phyloP scores from a whole-genome alignment of 331 rosid species.

The Quercus phellos region DNA sequence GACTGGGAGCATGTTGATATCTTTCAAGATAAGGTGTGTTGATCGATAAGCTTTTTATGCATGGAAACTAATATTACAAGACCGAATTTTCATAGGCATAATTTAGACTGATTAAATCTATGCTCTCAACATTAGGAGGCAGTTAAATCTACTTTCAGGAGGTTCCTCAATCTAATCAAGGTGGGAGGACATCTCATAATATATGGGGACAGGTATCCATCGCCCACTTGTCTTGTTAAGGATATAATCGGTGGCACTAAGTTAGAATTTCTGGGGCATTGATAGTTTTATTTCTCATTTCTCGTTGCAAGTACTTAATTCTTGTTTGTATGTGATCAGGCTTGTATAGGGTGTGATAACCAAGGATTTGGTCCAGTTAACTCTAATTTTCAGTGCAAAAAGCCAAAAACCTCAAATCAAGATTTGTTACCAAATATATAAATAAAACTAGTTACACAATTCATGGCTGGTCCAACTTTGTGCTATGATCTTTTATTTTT shows the following conservation, averaged over 20 bases:
- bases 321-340: background rate
- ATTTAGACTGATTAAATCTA: background rate
- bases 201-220: constrained; percentile 30
- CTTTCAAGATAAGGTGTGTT: constrained; percentile 20
- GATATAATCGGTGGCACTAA: background rate
- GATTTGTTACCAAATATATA: background rate
- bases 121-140: constrained; percentile 24
- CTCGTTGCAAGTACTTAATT: background rate
- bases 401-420: background rate
- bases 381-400: background rate
- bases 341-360: background rate
- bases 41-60: background rate
- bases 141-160: constrained; percentile 17
- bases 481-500: too few species aligned
- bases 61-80: background rate
- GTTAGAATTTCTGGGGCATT: background rate
- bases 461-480: too few species aligned
- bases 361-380: background rate
- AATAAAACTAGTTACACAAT: too few species aligned
- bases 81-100: background rate
- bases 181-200: constrained; percentile 23
- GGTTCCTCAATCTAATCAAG: constrained; percentile 22
- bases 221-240: background rate
- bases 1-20: constrained; percentile 36
- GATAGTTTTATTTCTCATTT: background rate